Conservation (phyloP, 208 protist species). For the Crithidia expoeki region DNA sequence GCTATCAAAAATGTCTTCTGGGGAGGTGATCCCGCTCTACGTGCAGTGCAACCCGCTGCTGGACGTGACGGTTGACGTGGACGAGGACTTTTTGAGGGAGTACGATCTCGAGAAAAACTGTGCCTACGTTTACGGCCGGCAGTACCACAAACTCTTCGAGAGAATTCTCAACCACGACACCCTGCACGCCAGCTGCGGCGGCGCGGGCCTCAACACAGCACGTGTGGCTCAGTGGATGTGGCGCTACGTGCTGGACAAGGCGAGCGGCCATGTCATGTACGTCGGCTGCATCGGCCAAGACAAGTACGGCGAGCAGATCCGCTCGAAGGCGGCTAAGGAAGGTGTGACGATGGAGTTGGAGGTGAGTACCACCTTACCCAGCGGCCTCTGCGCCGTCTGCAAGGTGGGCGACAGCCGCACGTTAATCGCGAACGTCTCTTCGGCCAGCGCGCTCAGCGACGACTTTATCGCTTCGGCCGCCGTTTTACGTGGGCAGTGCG, state of each 20-base stretch:
- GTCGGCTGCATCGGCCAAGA: constrained; percentile 97
- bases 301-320: constrained; percentile 89
- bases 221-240: constrained; percentile 94
- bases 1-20: constrained; percentile 5
- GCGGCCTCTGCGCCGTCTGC: constrained; percentile 97
- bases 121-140: constrained; percentile 90
- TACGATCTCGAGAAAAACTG: constrained; percentile 88
- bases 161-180: constrained; percentile 93
- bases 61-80: constrained; percentile 96
- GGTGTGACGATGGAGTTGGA: constrained; percentile 88
- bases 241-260: constrained; percentile 45
- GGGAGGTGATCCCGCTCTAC: constrained; percentile 42
- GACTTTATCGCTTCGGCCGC: constrained; percentile 82
- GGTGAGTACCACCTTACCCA: constrained; percentile 81
- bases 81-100: constrained; percentile 88
- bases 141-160: constrained; percentile 91
- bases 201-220: constrained; percentile 97
- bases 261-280: constrained; percentile 91
- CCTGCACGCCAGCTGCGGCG: constrained; percentile 95
- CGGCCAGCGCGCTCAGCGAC: constrained; percentile 95
- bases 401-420: constrained; percentile 94
- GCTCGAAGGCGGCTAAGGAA: constrained; percentile 73
- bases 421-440: constrained; percentile 96
- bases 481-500: constrained; percentile 35
- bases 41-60: constrained; percentile 98